Conservation (phyloP, 371 early-diverging fungal species). For the Mucor piriformis region DNA sequence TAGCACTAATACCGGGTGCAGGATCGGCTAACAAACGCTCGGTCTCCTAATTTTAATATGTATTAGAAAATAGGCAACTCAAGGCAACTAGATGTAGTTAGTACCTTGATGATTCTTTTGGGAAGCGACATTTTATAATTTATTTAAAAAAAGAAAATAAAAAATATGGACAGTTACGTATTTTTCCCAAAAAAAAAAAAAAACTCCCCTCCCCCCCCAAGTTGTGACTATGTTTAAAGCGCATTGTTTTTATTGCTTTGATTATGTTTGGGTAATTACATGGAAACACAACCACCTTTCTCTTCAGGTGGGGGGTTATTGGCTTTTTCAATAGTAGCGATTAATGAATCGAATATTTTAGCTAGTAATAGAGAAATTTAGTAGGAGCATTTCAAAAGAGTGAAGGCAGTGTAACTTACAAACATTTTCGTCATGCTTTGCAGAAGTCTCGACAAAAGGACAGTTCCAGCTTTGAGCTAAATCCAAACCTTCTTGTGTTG, state of each 20-base stretch:
- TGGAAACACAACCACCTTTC: slow-evolving; percentile 49
- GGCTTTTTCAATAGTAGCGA: slow-evolving; percentile 70
- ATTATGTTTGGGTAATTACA: background rate
- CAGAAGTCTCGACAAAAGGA: slow-evolving; percentile 87
- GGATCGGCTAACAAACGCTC: slow-evolving; percentile 94
- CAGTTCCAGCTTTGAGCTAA: slow-evolving; percentile 84
- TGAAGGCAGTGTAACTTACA: slow-evolving; percentile 57
- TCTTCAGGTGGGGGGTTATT: slow-evolving; percentile 64
- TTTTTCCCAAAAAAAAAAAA: too few species aligned
- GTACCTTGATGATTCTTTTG: slow-evolving; percentile 82
- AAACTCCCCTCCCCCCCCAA: too few species aligned
- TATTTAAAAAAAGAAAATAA: background rate
- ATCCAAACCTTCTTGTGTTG: slow-evolving; percentile 76
- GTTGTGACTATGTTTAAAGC: background rate
- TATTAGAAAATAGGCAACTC: background rate
- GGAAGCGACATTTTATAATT: slow-evolving; percentile 57
- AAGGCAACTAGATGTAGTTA: background rate
- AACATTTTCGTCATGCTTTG: slow-evolving; percentile 90
- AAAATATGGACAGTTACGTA: background rate
- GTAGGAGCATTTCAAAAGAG: too few species aligned
- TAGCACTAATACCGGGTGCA: slow-evolving; percentile 94
- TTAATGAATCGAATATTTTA: slow-evolving; percentile 69
- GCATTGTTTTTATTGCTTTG: background rate
- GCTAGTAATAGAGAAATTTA: slow-evolving; percentile 36
- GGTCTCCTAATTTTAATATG: slow-evolving; percentile 84